A percentile compares a stretch with the other conserved stretches of the same genome.
Conservation (phyloP, 2,329 filamentous ascomycete species). For the Arthrobotrys sphaeroides region DNA sequence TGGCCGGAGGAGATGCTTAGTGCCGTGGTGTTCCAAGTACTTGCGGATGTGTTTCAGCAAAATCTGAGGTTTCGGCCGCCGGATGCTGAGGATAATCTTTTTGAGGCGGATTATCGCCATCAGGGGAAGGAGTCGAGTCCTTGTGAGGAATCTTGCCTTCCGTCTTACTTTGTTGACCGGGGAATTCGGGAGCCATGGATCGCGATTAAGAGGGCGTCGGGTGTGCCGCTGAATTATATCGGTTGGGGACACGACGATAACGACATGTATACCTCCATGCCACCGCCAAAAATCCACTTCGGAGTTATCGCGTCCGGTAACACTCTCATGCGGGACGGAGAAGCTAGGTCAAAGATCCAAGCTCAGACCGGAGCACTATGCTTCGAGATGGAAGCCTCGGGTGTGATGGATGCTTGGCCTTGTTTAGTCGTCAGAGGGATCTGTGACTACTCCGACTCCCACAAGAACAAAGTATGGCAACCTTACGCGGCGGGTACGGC, state of each 20-base stretch:
- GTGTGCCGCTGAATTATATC: neutral
- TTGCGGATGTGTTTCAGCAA: neutral
- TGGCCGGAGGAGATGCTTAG: neutral
- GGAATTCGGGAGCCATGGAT: neutral
- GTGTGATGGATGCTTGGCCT: conserved; percentile 12
- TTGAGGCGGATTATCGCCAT: neutral
- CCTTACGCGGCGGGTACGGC: conserved; percentile 12
- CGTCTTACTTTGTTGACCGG: neutral
- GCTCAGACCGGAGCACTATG: neutral
- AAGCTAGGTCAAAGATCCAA: neutral
- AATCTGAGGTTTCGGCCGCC: neutral
- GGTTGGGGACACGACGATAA: neutral
- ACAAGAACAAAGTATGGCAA: conserved; percentile 23
- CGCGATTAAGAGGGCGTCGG: neutral
- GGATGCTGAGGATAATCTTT: neutral
- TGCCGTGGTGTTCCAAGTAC: neutral
- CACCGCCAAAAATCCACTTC: neutral
- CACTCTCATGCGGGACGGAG: neutral
- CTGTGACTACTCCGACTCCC: conserved; percentile 3
- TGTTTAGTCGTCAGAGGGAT: conserved; percentile 17
- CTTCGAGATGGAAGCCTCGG: conserved; percentile 12
- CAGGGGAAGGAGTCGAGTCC: neutral
- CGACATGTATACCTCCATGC: neutral
- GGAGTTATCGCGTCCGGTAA: conserved; percentile 14
- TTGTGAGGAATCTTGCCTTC: neutral